Evolutionary conservation across 2,329 filamentous ascomycete species (phyloP).

Genomic region (Cladosporium halotolerans): DNA sequence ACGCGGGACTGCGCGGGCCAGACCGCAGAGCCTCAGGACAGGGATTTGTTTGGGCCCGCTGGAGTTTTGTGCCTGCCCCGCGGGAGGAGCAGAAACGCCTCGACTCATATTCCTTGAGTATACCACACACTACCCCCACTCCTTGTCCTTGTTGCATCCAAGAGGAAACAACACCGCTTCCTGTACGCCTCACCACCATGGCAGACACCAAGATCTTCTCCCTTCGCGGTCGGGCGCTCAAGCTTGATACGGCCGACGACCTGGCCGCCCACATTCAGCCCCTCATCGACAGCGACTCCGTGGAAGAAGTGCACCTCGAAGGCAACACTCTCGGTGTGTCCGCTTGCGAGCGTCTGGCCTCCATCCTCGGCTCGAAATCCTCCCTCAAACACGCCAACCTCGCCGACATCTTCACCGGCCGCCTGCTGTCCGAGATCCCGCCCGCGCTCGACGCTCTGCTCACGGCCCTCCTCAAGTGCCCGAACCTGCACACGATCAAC

Average conservation of each 20-base stretch:
- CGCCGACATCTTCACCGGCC: constrained; percentile 95
- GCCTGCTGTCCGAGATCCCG: constrained; percentile 88
- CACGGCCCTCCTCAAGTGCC: constrained; percentile 76
- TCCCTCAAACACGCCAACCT: constrained; percentile 70
- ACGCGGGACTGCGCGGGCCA: not conserved
- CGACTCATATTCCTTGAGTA: too few species aligned
- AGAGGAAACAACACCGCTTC: not conserved
- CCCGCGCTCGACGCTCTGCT: constrained; percentile 80
- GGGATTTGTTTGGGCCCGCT: not conserved
- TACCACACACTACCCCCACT: not conserved
- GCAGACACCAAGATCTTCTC: constrained; percentile 65
- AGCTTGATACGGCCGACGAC: constrained; percentile 83
- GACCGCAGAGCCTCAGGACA: constrained; percentile 3
- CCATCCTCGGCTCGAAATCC: constrained; percentile 78
- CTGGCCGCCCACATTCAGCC: constrained; percentile 75
- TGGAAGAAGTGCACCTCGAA: constrained; percentile 78
- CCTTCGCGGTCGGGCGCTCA: constrained; percentile 84
- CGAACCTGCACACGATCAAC: constrained; percentile 83
- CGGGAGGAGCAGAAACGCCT: too few species aligned
- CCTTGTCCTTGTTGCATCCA: not conserved
- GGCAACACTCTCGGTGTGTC: constrained; percentile 91
- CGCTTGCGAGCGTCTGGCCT: constrained; percentile 77
- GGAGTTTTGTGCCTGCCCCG: not conserved
- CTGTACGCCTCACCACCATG: constrained; percentile 42
- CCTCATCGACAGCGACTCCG: constrained; percentile 63